Evolutionary conservation across 2,329 filamentous ascomycete species (phyloP).

Genomic region (Monosporascus sp.): DNA sequence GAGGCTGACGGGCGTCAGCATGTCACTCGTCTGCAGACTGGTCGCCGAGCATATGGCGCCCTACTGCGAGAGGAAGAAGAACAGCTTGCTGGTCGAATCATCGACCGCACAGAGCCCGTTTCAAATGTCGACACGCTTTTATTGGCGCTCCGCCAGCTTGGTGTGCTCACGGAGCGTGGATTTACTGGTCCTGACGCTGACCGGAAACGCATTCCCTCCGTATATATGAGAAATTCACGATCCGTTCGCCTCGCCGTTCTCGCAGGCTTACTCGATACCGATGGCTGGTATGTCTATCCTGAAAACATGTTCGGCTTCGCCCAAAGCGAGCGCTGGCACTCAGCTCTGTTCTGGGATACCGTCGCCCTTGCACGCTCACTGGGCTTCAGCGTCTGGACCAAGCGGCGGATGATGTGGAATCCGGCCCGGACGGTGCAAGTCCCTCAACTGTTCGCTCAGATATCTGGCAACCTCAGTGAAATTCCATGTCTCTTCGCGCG

Average conservation of each 20-base stretch:
- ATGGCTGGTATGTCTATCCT: slow-evolving; percentile 4
- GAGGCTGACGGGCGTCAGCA: neutral
- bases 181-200: no score
- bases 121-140: neutral
- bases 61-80: slow-evolving; percentile 1
- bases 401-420: slow-evolving; percentile 1
- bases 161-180: neutral
- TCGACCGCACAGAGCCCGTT: neutral
- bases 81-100: neutral
- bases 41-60: slow-evolving; percentile 1
- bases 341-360: slow-evolving; percentile 6
- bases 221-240: slow-evolving; percentile 5
- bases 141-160: slow-evolving; percentile 1
- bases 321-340: neutral
- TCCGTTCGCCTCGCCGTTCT: slow-evolving; percentile 6
- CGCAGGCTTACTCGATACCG: slow-evolving; percentile 4
- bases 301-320: slow-evolving; percentile 2
- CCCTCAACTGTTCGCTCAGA: slow-evolving; percentile 10
- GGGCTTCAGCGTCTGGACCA: slow-evolving; percentile 3
- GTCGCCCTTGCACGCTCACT: slow-evolving; percentile 6
- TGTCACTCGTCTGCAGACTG: slow-evolving; percentile 1
- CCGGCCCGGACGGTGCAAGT: neutral
- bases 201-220: slow-evolving; percentile 3
- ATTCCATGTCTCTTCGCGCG: slow-evolving; percentile 14
- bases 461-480: slow-evolving; percentile 13